These are phyloP conservation scores for Ustilago xerochloae DNA, from an alignment of 1,284 basidiomycete species.

Conservation along the genomic window DNA sequence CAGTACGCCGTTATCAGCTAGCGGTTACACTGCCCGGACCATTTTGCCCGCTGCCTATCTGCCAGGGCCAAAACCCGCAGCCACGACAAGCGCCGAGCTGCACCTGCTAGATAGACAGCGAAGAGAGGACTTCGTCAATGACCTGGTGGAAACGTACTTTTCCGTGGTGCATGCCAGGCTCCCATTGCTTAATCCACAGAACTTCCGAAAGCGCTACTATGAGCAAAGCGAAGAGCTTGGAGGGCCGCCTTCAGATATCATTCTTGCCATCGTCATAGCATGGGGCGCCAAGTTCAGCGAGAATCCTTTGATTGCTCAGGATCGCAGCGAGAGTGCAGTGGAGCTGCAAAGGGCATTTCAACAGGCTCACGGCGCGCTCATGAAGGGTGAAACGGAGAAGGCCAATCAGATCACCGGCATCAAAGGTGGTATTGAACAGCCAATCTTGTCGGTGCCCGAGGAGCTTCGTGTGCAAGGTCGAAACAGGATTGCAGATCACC, in stretches of 20 bases:
- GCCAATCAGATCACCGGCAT: constrained; percentile 43
- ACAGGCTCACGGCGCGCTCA: constrained; percentile 38
- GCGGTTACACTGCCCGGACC: constrained; percentile 29
- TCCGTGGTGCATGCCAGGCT: constrained; percentile 53
- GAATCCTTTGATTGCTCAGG: constrained; percentile 80
- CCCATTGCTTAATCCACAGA: constrained; percentile 50
- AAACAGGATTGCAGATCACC: constrained; percentile 79
- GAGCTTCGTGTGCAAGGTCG: constrained; percentile 71
- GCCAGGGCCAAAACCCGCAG: constrained; percentile 39
- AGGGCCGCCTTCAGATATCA: constrained; percentile 73
- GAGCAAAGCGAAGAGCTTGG: constrained; percentile 39
- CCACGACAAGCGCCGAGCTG: constrained; percentile 44
- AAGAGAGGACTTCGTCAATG: constrained; percentile 50
- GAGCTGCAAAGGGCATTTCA: constrained; percentile 41
- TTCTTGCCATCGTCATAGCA: constrained; percentile 87
- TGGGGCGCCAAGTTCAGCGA: constrained; percentile 93
- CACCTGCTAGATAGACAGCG: constrained; percentile 43
- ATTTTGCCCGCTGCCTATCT: constrained; percentile 31
- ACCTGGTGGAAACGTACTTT: constrained; percentile 58
- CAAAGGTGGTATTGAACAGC: constrained; percentile 51
- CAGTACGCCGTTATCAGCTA: constrained; percentile 19
- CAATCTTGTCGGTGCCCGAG: constrained; percentile 44
- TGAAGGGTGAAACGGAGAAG: constrained; percentile 43
- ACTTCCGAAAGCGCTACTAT: constrained; percentile 47
- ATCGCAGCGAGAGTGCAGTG: constrained; percentile 75